These are phyloP conservation scores for Yamadazyma conglobata DNA, from an alignment of 1,139 yeast species.

Conservation along the genomic window DNA sequence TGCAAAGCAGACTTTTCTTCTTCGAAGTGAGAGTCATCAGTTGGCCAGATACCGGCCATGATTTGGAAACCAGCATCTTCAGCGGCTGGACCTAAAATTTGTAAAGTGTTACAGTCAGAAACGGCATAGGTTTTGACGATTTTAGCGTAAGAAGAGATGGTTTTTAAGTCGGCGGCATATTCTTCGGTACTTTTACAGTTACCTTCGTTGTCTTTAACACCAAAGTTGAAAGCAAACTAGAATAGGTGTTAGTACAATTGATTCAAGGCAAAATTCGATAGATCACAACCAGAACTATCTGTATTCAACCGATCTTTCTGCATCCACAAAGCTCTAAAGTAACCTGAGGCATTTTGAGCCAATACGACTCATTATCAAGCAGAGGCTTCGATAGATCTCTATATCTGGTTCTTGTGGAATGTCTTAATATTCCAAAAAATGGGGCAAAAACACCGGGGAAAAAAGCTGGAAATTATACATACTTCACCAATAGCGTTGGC, in stretches of 20 bases:
- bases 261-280: no score
- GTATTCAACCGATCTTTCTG: no score
- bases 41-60: slow-evolving; percentile 89
- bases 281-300: no score
- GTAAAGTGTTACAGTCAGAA: slow-evolving; percentile 83
- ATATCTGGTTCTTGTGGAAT: no score
- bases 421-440: no score
- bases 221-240: slow-evolving; percentile 71
- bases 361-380: no score
- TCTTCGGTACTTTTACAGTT: slow-evolving; percentile 70
- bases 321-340: no score
- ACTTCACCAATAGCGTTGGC: slow-evolving; percentile 45
- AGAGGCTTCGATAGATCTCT: no score
- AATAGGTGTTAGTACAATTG: no score
- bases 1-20: slow-evolving; percentile 69
- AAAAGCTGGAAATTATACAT: slow-evolving; percentile 18
- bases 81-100: slow-evolving; percentile 82
- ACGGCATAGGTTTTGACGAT: slow-evolving; percentile 80
- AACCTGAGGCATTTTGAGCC: no score
- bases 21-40: slow-evolving; percentile 66
- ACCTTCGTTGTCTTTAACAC: slow-evolving; percentile 68
- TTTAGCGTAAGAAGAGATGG: slow-evolving; percentile 52
- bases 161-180: slow-evolving; percentile 59
- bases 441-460: slow-evolving; percentile 1
- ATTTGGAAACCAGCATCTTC: slow-evolving; percentile 69